These are phyloP conservation scores for Adansonia digitata DNA, from an alignment of 345 rosid genomes.

Conservation along the genomic window DNA sequence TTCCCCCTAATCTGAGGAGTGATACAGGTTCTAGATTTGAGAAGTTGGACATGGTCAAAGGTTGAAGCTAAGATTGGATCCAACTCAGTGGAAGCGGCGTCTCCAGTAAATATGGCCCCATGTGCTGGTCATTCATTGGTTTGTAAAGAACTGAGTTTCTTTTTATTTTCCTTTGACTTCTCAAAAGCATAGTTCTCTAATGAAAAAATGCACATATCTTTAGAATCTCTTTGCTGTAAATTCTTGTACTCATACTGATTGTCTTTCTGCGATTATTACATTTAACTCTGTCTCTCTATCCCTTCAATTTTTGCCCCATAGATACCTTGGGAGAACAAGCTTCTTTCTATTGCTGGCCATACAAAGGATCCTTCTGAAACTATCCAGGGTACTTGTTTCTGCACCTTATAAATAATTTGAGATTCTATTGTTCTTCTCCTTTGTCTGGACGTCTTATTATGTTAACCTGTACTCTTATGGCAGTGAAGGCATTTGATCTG, in stretches of 20 bases:
- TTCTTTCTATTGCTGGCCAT: constrained; percentile 90
- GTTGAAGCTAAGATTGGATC: constrained; percentile 57
- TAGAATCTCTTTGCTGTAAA: constrained; percentile 17
- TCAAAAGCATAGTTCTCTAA: constrained; percentile 16
- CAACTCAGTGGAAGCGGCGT: constrained; percentile 46
- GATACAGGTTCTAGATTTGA: constrained; percentile 85
- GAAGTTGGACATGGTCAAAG: constrained; percentile 96
- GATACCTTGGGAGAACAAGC: constrained; percentile 91
- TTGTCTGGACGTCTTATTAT: background rate
- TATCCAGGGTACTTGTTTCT: constrained; percentile 56
- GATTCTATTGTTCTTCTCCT: background rate
- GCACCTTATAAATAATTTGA: background rate
- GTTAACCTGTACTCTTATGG: constrained; percentile 20
- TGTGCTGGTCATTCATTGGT: constrained; percentile 99
- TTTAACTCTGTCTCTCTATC: background rate
- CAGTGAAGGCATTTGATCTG: constrained; percentile 89
- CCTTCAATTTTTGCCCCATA: constrained; percentile 27
- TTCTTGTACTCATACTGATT: constrained; percentile 20
- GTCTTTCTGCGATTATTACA: constrained; percentile 11
- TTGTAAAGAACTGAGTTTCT: constrained; percentile 27
- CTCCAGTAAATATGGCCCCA: constrained; percentile 47
- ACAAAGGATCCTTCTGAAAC: constrained; percentile 87
- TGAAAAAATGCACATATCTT: constrained; percentile 12
- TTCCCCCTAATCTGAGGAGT: constrained; percentile 23
- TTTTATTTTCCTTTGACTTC: constrained; percentile 13